Evolutionary conservation across 2,329 filamentous ascomycete species (phyloP), one percentile per base, ranked within the genome.

Genomic region (Diaporthe capsici): DNA sequence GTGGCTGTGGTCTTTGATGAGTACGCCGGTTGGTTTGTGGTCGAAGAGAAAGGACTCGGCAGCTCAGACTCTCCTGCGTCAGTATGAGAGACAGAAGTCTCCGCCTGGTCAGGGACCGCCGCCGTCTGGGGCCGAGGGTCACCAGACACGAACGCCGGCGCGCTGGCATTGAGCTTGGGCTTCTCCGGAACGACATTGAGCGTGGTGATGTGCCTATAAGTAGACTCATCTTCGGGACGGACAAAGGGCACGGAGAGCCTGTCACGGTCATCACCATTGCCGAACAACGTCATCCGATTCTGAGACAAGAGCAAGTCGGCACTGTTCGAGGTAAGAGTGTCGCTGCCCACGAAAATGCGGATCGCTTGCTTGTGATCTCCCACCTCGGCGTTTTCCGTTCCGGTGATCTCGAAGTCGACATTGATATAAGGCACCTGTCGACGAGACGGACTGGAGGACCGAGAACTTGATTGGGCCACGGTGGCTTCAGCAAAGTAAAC

Each of bases 401-500:
- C 91, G 20, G 89, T 86, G 44, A 99, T 90, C 76, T 94, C 92
- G 79, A 98, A 98, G 3, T 92, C 91, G 42, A 95, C 92, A 0
- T 90, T 92, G 78, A 98, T 87, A n/a, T 92, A 93, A 7, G 97
- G 96, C 28, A 98, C 91, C 79, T 95, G 94, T 47, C 71, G 65
- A 13, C 93, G 93, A 2, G 89, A 90, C 28, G 95, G 94, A 80
- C 93, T 95, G 17, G 85, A 82, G 7, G 94, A 93, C 65, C 94
- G 92, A 60, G 93, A 93, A 37, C 92, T 94, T 8, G 94, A 89
- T 73, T 95, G 94, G 39, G 93, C 91, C 12, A 97, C 92, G 55
- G 96, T 93, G 34, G 96, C 97, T 85, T 98, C 97, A 1, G 96
- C 95, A 72, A 99, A 91, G 83, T 96, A 98, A 9, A 98, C 92